Conservation (phyloP, 148 eudicot species). For the Nepenthes mirabilis region DNA sequence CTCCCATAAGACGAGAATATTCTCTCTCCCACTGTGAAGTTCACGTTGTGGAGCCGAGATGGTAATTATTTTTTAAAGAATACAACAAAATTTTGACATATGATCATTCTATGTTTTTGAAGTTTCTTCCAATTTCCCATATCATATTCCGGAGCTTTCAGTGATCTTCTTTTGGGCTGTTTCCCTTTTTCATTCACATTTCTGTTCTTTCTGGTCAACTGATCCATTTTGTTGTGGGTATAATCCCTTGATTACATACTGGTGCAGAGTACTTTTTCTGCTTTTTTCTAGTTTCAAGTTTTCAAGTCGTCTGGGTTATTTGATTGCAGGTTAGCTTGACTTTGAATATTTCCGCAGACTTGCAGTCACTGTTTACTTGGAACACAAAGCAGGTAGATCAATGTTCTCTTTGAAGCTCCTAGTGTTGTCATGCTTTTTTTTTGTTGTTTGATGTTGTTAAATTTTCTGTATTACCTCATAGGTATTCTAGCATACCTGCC, state of each 20-base stretch:
- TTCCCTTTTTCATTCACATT: background rate
- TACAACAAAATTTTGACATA: no score
- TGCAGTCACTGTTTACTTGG: slow-evolving; percentile 82
- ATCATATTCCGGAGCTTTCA: no score
- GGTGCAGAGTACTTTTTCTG: background rate
- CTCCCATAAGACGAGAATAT: no score
- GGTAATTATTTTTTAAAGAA: no score
- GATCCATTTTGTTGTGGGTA: background rate
- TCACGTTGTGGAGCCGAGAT: no score
- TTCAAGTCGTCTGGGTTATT: background rate
- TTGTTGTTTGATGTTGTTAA: slow-evolving; percentile 3
- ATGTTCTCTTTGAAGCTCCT: background rate
- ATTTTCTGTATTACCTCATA: background rate
- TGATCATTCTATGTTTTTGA: no score
- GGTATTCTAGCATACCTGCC: no score
- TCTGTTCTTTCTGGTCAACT: background rate
- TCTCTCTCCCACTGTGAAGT: no score
- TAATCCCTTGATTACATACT: no score
- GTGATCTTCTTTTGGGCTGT: no score
- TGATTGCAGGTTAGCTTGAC: slow-evolving; percentile 47
- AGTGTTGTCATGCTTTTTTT: background rate
- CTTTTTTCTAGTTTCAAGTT: background rate
- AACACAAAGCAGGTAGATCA: slow-evolving; percentile 77
- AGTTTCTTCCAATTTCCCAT: no score
- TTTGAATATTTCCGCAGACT: slow-evolving; percentile 61